Evolutionary conservation across 176 grass and related monocot genomes (phyloP), one percentile per base, ranked within the genome.

Genomic region (Tillandsia leiboldiana): DNA sequence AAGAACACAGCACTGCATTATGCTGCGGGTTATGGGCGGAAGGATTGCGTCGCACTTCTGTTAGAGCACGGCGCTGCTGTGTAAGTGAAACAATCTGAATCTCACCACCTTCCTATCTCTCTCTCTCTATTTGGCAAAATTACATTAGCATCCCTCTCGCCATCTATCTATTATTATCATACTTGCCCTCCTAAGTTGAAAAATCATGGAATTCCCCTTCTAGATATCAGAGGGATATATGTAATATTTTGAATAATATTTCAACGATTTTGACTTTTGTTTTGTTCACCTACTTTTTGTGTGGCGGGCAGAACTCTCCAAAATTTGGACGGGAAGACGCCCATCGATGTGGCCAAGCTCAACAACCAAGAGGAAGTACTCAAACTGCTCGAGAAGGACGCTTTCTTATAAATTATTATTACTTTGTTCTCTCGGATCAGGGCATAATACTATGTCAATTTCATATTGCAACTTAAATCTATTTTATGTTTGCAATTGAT

Each of bases 301-400:
- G 50, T 63, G 64, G 26, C 51, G 42, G 9, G 12, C 51, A 88
- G 86, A 12, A 83, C 54, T 64, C 76, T 75, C 72, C 91, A 95
- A 80, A 95, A 95, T 83, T 83, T 95, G 69, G 91, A 95, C 71
- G 81, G 91, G 50, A 95, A 95, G 80, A 90, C 86, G 62, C 72
- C 91, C 22, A 90, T 95, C 65, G 91, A 95, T 73, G 87, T 95
- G 29, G 91, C 91, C 62, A 95, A 77, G 84, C 81, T 95, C 78
- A 95, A 95, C 83, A 87, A 71, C 79, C 87, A 90, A 78, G 91
- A 83, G 3, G 91, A 90, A n/a, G 91, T 95, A 14, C 87, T 90
- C 65, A 95, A 90, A 82, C 85, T 95, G 84, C 87, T 95, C 12
- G 91, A 95, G 81, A 95, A 95, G 87, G 75, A 95, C 80, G 91